A percentile compares a stretch with the other conserved stretches of the same genome.
Evolutionary conservation across 768 basidiomycete species (phyloP).

Genomic region (Chalciporus sphaerocephalus): DNA sequence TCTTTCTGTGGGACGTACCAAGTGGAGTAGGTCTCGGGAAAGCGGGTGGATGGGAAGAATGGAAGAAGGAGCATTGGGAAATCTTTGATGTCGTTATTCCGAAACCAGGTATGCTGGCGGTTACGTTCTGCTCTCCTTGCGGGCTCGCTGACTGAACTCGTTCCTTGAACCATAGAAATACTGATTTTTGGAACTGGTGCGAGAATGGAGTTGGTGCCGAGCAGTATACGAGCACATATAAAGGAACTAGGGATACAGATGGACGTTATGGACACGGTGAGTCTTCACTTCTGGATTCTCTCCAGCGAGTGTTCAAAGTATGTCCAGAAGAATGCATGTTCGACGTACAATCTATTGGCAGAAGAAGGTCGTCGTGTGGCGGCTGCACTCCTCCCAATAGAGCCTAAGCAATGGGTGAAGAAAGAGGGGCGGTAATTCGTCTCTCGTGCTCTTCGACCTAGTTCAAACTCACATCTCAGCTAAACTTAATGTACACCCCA

Average conservation of each 20-base stretch:
- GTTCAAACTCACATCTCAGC: background rate
- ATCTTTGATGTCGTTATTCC: constrained; percentile 81
- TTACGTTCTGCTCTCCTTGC: background rate
- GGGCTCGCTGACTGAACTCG: background rate
- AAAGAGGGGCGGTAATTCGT: constrained; percentile 15
- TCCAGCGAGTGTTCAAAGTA: background rate
- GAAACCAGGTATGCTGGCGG: constrained; percentile 70
- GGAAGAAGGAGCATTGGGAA: constrained; percentile 70
- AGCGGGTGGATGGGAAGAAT: constrained; percentile 49
- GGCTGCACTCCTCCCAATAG: constrained; percentile 78
- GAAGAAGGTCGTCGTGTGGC: constrained; percentile 94
- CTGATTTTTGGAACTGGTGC: constrained; percentile 85
- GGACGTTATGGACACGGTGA: constrained; percentile 81
- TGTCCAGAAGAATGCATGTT: constrained; percentile 80
- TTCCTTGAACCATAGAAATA: constrained; percentile 58
- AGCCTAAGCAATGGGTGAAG: constrained; percentile 47
- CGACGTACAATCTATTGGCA: constrained; percentile 88
- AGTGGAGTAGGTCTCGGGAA: background rate
- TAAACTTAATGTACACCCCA: constrained; percentile 13
- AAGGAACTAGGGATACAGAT: constrained; percentile 77
- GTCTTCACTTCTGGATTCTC: constrained; percentile 27
- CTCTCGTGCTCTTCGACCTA: background rate
- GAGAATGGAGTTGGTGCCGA: constrained; percentile 65
- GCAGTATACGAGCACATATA: constrained; percentile 59
- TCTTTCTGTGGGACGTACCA: constrained; percentile 88